Evolutionary conservation across 129 eudicot genomes (phyloP).

Genomic region (Tagetes patula): DNA sequence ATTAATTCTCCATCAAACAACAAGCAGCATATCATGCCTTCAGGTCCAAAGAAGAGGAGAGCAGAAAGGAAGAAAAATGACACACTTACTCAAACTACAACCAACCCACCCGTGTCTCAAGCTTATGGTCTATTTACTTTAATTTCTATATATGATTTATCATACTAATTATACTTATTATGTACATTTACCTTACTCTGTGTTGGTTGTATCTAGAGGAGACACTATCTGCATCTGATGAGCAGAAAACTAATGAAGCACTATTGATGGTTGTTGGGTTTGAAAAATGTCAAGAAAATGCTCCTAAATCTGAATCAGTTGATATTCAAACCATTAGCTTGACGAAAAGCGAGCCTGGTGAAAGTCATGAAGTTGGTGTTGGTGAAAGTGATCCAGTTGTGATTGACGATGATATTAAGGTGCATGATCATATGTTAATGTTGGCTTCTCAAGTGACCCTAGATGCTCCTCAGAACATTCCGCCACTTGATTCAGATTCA

Average conservation of each 20-base stretch:
- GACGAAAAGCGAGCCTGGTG: not conserved
- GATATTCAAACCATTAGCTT: not conserved
- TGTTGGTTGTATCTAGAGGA: conserved; percentile 10
- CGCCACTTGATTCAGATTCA: not conserved
- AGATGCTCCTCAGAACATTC: not conserved
- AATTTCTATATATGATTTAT: not conserved
- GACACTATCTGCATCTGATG: not conserved
- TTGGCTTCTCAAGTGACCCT: not conserved
- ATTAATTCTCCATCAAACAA: not conserved
- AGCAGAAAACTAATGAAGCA: not conserved
- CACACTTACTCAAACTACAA: not conserved
- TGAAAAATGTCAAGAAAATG: not conserved
- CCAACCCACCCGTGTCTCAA: not conserved
- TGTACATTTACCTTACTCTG: not conserved
- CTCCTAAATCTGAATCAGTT: not conserved
- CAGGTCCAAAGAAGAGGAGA: conserved; percentile 39
- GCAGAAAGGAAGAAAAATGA: conserved; percentile 32
- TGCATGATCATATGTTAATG: no score
- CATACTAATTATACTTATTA: not conserved
- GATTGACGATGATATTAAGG: not conserved
- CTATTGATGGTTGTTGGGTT: not conserved
- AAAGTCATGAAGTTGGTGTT: not conserved
- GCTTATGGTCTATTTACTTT: not conserved
- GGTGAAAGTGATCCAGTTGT: not conserved
- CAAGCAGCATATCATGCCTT: conserved; percentile 31